Evolutionary conservation across 1,284 basidiomycete genomes (phyloP).

Genomic region (Apiotrichum laibachii): DNA sequence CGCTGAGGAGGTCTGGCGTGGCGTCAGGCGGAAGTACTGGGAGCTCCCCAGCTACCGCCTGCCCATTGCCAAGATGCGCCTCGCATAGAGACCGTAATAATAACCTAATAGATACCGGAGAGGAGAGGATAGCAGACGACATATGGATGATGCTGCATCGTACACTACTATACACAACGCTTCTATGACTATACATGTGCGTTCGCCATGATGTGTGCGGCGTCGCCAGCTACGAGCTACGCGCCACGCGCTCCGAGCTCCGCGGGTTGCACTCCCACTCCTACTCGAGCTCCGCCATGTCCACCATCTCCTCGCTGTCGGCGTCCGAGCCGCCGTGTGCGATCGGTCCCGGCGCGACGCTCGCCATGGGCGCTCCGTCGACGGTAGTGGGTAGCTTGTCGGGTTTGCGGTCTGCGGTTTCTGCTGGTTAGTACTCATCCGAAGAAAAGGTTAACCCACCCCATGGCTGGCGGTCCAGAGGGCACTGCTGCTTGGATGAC

Average conservation of each 20-base stretch:
- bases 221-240: too few species aligned
- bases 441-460: constrained; percentile 58
- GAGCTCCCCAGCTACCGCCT: constrained; percentile 49
- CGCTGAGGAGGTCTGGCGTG: constrained; percentile 51
- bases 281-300: background rate
- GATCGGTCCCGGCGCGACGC: constrained; percentile 37
- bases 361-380: constrained; percentile 36
- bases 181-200: too few species aligned
- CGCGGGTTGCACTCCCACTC: background rate
- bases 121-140: too few species aligned
- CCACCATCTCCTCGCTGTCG: constrained; percentile 13
- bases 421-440: constrained; percentile 11
- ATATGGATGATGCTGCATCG: too few species aligned
- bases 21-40: constrained; percentile 51
- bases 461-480: constrained; percentile 89
- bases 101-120: background rate
- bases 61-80: constrained; percentile 44
- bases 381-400: constrained; percentile 45
- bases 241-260: background rate
- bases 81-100: constrained; percentile 10
- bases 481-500: constrained; percentile 84
- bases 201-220: too few species aligned
- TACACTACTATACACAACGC: too few species aligned
- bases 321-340: constrained; percentile 10
- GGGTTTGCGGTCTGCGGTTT: constrained; percentile 43